Conservation (phyloP, 768 basidiomycete species). For the Russula griseocarnosa region DNA sequence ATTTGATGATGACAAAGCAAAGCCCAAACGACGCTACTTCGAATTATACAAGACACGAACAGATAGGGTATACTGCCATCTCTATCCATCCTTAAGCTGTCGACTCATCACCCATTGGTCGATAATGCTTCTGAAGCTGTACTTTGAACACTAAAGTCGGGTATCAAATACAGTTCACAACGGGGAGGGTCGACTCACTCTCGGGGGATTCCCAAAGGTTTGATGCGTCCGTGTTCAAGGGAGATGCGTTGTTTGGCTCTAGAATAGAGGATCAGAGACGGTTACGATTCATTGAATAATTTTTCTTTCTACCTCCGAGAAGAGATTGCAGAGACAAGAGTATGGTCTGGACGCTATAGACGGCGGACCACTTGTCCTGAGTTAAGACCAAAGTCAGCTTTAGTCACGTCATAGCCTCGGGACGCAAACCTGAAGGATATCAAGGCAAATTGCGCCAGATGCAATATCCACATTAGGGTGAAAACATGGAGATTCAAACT, state of each 20-base stretch:
- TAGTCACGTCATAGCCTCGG: neutral
- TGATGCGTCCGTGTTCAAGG: slow-evolving; percentile 84
- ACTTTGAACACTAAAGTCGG: slow-evolving; percentile 46
- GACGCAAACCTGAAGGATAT: slow-evolving; percentile 71
- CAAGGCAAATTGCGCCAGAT: slow-evolving; percentile 75
- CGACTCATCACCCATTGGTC: slow-evolving; percentile 41
- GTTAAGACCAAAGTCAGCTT: neutral
- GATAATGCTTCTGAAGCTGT: slow-evolving; percentile 71
- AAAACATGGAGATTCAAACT: slow-evolving; percentile 85
- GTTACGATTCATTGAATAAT: neutral
- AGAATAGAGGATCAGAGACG: slow-evolving; percentile 12
- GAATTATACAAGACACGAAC: slow-evolving; percentile 9
- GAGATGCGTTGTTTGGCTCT: slow-evolving; percentile 94
- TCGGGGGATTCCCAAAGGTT: slow-evolving; percentile 71
- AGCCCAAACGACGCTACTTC: neutral
- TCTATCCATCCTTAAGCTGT: slow-evolving; percentile 32
- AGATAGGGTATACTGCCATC: slow-evolving; percentile 14
- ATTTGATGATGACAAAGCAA: slow-evolving; percentile 25
- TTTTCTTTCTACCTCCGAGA: slow-evolving; percentile 61
- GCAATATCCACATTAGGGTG: slow-evolving; percentile 87
- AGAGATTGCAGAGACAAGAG: slow-evolving; percentile 83
- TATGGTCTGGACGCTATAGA: slow-evolving; percentile 88
- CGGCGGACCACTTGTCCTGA: slow-evolving; percentile 91
- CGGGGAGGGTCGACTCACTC: slow-evolving; percentile 39
- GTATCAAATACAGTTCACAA: slow-evolving; percentile 8